Conservation (phyloP, 2,329 filamentous ascomycete genomes). For the Pyricularia grisea region DNA sequence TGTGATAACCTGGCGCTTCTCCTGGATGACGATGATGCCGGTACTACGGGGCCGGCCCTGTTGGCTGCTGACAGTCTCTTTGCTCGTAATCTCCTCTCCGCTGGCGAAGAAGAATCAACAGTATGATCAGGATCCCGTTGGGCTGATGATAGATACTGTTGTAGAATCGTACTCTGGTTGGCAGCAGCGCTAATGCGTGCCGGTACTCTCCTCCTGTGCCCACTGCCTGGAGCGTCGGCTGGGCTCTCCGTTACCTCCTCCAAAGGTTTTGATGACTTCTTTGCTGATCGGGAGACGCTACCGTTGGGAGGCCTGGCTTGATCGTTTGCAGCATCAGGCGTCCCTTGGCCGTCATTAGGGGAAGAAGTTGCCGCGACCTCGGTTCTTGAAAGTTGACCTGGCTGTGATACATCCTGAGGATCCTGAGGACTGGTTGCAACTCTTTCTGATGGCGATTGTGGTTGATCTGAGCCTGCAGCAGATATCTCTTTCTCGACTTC, state of each 20-base stretch:
- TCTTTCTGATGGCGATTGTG: neutral
- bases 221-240: constrained; percentile 44
- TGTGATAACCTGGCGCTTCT: neutral
- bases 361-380: constrained; percentile 5
- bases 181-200: constrained; percentile 21
- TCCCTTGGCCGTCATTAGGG: neutral
- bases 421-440: neutral
- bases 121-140: constrained; percentile 17
- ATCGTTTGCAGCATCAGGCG: constrained; percentile 10
- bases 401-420: neutral
- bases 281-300: neutral
- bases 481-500: neutral
- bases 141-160: constrained; percentile 24
- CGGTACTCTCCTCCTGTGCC: constrained; percentile 31
- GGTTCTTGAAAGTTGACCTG: neutral
- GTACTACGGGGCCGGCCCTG: neutral
- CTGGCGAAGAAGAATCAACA: constrained; percentile 30
- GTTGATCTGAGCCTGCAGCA: neutral
- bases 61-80: neutral
- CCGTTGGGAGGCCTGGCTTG: constrained; percentile 6
- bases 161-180: constrained; percentile 26
- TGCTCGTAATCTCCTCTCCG: constrained; percentile 25
- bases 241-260: constrained; percentile 47
- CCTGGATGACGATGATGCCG: neutral
- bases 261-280: constrained; percentile 5